Evolutionary conservation across 2,329 filamentous ascomycete genomes (phyloP), one percentile per base, ranked within the genome.

Genomic region (Onygenales sp.): DNA sequence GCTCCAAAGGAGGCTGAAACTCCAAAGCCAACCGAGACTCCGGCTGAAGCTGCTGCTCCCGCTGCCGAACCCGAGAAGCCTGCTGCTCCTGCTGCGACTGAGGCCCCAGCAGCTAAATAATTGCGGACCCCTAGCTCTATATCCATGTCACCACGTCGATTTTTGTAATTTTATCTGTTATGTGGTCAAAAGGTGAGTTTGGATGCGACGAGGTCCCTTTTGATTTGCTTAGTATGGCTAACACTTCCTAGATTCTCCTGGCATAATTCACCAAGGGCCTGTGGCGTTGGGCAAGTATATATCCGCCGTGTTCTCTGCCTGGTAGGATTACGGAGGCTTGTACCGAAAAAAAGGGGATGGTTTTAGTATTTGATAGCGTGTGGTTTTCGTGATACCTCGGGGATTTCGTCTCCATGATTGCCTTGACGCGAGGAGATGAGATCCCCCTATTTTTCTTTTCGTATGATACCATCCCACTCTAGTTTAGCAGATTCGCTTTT

Each of bases 1-100:
- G 47, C 56, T 6, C 48, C 49, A 27, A 58, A 61, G 27, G 6
- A 32, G 9, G 48, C 52, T n/a, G 48, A 44, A 34, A 17, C 48
- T 11, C 4, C 56, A 2, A 52, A 53, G n/a, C 43, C 55, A 1
- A 40, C 50, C 32, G 45, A 49, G 32, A 33, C 14, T n/a, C 33
- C 47, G 34, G 43, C 31, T 9, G 34, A 42, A 52, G 27, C 51
- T 2, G 42, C 50, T 33, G 31, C 34, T 32, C 9, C 51, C 21
- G 6, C 36, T 17, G 9, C 51, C 42, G 45, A 33, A 32, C 33
- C 43, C n/a, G 39, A 52, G 33, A 42, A 52, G 33, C n/a, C 50
- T 34, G 40, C 42, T 11, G 50, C 40, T 2, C 2, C 50, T 39
- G 9, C 42, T 44, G 31, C 40, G 2, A 11, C 14, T 6, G 42